Base-by-base conservation (phyloP, 805 yeast genomes). In the Suhomyces tanzawaensis region DNA sequence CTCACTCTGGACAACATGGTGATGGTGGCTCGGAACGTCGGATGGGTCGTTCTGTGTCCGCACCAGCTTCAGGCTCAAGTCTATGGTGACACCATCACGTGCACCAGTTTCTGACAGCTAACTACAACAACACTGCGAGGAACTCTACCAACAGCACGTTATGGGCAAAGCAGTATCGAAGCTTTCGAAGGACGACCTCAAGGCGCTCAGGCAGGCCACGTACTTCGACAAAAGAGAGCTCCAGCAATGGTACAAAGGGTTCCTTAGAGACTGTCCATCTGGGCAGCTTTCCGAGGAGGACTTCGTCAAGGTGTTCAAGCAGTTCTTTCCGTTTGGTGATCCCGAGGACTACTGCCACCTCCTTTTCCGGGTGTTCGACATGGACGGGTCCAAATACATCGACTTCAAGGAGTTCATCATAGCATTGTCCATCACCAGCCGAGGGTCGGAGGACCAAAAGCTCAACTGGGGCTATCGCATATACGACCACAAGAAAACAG, bases 181-280 rank as follows among this genome's bases (percentile, higher is more conserved):
- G 57, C 66, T 93, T 34, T 84, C 95, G 13, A 88, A 84, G 52
- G 98, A 93, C 49, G 98, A 93, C 52, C 74, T 93, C 34, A 76
- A 85, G 37, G 81, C 83, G 38, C 76, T 93, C 42, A 85, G 84
- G 57, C 82, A 79, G 55, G 83, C 89, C 17, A 93, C 99, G 0
- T 84, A 88, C 53, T 93, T 93, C 56, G 96, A 91, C 55, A 80
- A 90, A 37, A 74, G 96, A 47, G 99, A 93, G 58, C 75, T 93
- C 30, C 98, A 93, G 61, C 99, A 91, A 57, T 93, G 99, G 99
- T 91, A 91, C 58, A 91, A 91, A 58, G 98, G 98, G 2, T 93
- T 93, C 52, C 69, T 84, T 29, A 75, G 96, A 55, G 99, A 93
- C 60, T 91, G 96, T 58, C 97, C 97, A 1, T 72, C 79, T 23